A percentile compares a stretch with the other conserved stretches of the same genome.
phyloP scores from a whole-genome alignment of 441 rosid species.

The Gossypium aridum region DNA sequence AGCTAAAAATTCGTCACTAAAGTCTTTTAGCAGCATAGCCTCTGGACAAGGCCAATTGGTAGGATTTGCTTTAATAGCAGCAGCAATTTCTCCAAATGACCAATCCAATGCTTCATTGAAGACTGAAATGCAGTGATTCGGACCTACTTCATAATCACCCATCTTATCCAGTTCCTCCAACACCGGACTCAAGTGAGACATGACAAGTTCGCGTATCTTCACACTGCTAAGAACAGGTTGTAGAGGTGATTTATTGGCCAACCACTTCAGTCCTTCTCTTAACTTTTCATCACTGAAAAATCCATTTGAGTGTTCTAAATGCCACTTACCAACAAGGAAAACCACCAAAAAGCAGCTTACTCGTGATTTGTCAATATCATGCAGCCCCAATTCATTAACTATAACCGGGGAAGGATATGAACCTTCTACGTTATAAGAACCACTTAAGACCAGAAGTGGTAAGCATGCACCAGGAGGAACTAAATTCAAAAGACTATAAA shows the following conservation, averaged over 20 bases:
- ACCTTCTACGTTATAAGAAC: constrained; percentile 32
- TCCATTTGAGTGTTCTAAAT: constrained; percentile 31
- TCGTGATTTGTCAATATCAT: constrained; percentile 59
- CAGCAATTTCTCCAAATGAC: constrained; percentile 37
- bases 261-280: constrained; percentile 79
- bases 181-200: constrained; percentile 45
- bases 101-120: constrained; percentile 77
- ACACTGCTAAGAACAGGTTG: constrained; percentile 57
- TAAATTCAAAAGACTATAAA: constrained; percentile 51
- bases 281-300: constrained; percentile 63
- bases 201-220: constrained; percentile 50
- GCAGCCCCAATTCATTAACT: constrained; percentile 50
- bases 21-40: constrained; percentile 39
- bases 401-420: constrained; percentile 37
- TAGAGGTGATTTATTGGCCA: constrained; percentile 63
- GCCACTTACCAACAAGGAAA: constrained; percentile 48
- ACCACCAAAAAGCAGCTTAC: constrained; percentile 45
- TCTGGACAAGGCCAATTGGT: constrained; percentile 84
- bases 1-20: constrained; percentile 29
- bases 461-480: constrained; percentile 60
- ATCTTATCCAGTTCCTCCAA: constrained; percentile 43
- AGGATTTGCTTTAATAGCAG: constrained; percentile 61
- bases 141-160: constrained; percentile 42
- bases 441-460: constrained; percentile 74
- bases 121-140: constrained; percentile 61